Base-by-base conservation (phyloP, 352 stramenopile genomes). In the Phytophthora megakarya region DNA sequence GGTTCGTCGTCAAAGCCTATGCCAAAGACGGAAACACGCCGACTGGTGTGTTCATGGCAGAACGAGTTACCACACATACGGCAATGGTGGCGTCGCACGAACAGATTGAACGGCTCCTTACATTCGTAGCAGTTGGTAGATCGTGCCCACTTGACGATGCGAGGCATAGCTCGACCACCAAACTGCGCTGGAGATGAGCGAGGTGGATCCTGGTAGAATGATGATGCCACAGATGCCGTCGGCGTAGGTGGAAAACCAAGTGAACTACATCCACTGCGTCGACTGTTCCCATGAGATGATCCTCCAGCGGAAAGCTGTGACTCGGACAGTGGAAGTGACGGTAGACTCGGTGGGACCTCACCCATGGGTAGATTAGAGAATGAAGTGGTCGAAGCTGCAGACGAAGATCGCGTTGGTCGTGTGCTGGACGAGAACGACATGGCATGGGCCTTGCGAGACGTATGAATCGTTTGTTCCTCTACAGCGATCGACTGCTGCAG, bases 31-130 rank as follows among this genome's bases (percentile, higher is more conserved):
- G 84, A 81, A 15, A 93, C 73, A 8, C 86, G 84, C 13, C 86
- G 81, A 44, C 70, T 93, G 32, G 88, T 95, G 61, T 95, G 86
- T 33, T 94, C 81, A 53, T 93, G 84, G 51, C 88, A 96, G 71
- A 96, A 96, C 40, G 85, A 95, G 42, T 90, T 90, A 19, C 88
- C 88, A 44, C 88, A 96, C 78, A 93, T 91, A 25, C 88, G 88
- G 57, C 88, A 96, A 63, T 96, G 86, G 52, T 96, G 88, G 13
- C 88, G 85, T 5, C 87, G 84, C 44, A 88, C 76, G 22, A 96
- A 96, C 5, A 96, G 57, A 47, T 87, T 93, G 68, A 96, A 96
- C 9, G 81, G 57, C 44, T 92, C 84, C 13, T 94, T 55, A 62
- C 87, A 96, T 70, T 93, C 87, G 65, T 92, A 90, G 66, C 87